Base-by-base conservation (phyloP, 2,329 filamentous ascomycete species). In the Diaporthe amygdali region DNA sequence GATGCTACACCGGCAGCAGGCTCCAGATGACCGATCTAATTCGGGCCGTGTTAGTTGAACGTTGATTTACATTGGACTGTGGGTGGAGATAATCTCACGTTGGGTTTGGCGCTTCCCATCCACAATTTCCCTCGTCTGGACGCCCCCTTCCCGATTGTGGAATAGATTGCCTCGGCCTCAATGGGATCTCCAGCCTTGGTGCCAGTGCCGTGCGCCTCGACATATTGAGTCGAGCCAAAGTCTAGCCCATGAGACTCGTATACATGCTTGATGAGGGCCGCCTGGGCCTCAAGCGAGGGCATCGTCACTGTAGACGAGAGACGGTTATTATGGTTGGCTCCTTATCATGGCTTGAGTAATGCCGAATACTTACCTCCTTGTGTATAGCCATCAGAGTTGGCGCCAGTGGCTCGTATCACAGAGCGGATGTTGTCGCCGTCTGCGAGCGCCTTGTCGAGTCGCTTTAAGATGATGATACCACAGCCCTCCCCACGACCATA, bases 261-360 rank as follows among this genome's bases (percentile, higher is more conserved):
- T 1, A 84, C 81, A 56, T 81, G 78, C 69, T 80, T 76, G 77
- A 86, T 87, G 34, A 86, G 77, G 10, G 74, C 79, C 72, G 78
- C 80, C 44, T 86, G 84, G 2, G 78, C 76, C 7, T 20, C 22
- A 27, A 15, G 71, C 77, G 25, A 56, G 4, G 59, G 27, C n/a
- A 49, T 64, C 12, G 59, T 49, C 3, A 44, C 32, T 46, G 74
- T 27, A 44, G 10, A 74, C 66, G 32, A 14, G 25, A 20, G 25
- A 44, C 10, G 5, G 12, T 52, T 10, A 52, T 20, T 8, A 52
- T 72, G 63, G 44, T 74, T 84, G 0, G 86, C n/a, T n/a, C n/a
- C 72, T 59, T 56, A 32, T 15, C 20, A 8, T 6, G 14, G 8
- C 25, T 12, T 22, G 32, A 20, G 61, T 7, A 6, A 17, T 22